A percentile compares a stretch with the other conserved stretches of the same genome.
phyloP scores from a whole-genome alignment of 805 yeast species.

The Suhomyces pyralidae region DNA sequence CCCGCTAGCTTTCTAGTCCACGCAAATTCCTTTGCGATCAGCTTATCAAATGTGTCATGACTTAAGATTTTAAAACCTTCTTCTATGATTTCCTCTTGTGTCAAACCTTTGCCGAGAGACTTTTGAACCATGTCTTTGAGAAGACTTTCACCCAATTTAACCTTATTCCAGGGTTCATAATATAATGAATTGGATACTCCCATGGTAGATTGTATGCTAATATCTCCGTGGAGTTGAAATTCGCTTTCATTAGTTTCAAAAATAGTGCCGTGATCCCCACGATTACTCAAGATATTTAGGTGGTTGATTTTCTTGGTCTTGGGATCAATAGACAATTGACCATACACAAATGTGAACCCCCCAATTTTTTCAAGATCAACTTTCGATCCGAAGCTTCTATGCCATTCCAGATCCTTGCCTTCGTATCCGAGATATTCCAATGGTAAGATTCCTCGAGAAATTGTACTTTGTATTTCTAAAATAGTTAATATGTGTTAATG shows the following conservation, averaged over 20 bases:
- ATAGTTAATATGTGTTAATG: background rate
- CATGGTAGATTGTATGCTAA: constrained; percentile 34
- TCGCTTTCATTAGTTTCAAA: constrained; percentile 15
- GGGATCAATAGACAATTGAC: constrained; percentile 34
- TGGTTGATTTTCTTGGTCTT: constrained; percentile 25
- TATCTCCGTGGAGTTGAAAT: constrained; percentile 14
- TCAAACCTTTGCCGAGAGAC: constrained; percentile 12
- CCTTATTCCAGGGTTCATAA: constrained; percentile 75
- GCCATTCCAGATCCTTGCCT: constrained; percentile 45
- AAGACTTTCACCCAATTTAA: constrained; percentile 43
- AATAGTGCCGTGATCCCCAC: constrained; percentile 41
- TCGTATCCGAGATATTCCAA: constrained; percentile 36
- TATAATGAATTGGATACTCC: constrained; percentile 70
- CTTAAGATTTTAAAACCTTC: constrained; percentile 56
- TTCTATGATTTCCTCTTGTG: constrained; percentile 44
- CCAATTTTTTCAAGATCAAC: constrained; percentile 41
- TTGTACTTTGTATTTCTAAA: constrained; percentile 2
- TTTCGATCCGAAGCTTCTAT: constrained; percentile 18
- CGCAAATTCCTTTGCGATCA: constrained; percentile 16
- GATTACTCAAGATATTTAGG: constrained; percentile 48
- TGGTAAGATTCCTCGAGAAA: constrained; percentile 56
- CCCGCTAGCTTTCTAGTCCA: constrained; percentile 30
- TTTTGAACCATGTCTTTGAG: constrained; percentile 20
- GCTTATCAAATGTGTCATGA: constrained; percentile 33
- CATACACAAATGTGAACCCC: constrained; percentile 63